These are phyloP conservation scores for Penicillium vulpinum DNA, from an alignment of 2,329 filamentous ascomycete species.

Conservation along the genomic window DNA sequence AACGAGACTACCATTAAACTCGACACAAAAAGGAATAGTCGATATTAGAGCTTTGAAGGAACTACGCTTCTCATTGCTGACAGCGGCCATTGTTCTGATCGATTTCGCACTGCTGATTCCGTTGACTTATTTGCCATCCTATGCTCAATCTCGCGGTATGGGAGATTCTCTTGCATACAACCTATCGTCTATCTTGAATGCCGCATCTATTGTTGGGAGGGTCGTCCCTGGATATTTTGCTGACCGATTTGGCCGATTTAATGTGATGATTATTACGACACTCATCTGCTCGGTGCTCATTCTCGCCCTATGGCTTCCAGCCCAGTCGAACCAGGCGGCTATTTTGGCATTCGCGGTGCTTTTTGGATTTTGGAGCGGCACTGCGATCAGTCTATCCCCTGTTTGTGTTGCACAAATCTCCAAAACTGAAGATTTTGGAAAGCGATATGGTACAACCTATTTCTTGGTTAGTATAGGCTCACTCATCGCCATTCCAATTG, in stretches of 20 bases:
- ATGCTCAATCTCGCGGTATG: conserved; percentile 16
- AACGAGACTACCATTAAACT: conserved; percentile 16
- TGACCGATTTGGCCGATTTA: conserved; percentile 29
- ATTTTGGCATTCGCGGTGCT: conserved; percentile 28
- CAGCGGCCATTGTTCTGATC: conserved; percentile 16
- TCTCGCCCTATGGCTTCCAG: conserved; percentile 26
- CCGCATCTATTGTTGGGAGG: conserved; percentile 21
- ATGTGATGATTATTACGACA: conserved; percentile 25
- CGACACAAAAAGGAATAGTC: background rate
- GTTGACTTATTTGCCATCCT: conserved; percentile 22
- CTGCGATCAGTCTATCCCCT: conserved; percentile 30
- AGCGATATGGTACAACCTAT: conserved; percentile 24
- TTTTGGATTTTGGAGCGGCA: conserved; percentile 25
- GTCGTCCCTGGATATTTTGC: conserved; percentile 28
- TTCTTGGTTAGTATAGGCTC: conserved; percentile 9
- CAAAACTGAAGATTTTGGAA: conserved; percentile 28
- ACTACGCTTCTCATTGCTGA: conserved; percentile 13
- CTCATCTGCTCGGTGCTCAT: conserved; percentile 23
- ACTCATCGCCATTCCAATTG: background rate
- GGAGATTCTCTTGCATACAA: conserved; percentile 13
- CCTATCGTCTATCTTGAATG: conserved; percentile 23
- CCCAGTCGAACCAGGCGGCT: conserved; percentile 13
- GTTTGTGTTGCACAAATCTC: conserved; percentile 34
- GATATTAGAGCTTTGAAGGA: conserved; percentile 17
- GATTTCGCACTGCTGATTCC: conserved; percentile 22